Base-by-base conservation (phyloP, 2,329 filamentous ascomycete species). In the Colletotrichum sp. region DNA sequence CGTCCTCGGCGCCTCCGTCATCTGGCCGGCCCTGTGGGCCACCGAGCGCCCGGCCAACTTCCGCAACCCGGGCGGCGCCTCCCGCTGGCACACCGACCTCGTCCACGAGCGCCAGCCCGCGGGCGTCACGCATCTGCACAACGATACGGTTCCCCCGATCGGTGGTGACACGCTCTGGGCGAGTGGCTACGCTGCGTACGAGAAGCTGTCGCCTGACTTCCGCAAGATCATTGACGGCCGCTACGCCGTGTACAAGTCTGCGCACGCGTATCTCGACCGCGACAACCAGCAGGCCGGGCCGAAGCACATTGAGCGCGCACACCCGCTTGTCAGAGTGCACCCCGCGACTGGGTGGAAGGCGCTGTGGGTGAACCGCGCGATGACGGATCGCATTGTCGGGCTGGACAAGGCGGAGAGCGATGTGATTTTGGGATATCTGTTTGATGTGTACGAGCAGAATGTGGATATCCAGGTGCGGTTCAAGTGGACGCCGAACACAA, bases 111-210 rank as follows among this genome's bases (percentile, higher is more conserved):
- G 88, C 39, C 93, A 95, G 72, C 93, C 93, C 2, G 92, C 93
- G 0, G 93, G 93, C 8, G 90, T 94, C 69, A 94, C 93, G 0
- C 92, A 94, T 81, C 86, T 94, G 8, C 92, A 94, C 84, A 94
- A 94, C 71, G 93, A 94, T 81, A 92, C 92, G 0, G 87, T 95
- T 0, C 92, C 93, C 0, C 87, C 87, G 0, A 81, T 91, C 0
- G 93, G 93, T 2, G 93, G 93, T 13, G 93, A 95, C 82, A 95
- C 93, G 0, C 88, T 95, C 0, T 95, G 93, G 93, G 92, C 93
- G 0, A 92, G 89, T 74, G 93, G 93, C 2, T 95, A 95, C 80
- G 86, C 90, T 0, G 93, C 93, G 0, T 95, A 95, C 79, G 93
- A 94, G 83, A 95, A 95, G 84, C 88, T 95, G 0, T 93, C 92